Base-by-base conservation (phyloP, 2,329 filamentous ascomycete species). In the Fusarium pseudograminearum region DNA sequence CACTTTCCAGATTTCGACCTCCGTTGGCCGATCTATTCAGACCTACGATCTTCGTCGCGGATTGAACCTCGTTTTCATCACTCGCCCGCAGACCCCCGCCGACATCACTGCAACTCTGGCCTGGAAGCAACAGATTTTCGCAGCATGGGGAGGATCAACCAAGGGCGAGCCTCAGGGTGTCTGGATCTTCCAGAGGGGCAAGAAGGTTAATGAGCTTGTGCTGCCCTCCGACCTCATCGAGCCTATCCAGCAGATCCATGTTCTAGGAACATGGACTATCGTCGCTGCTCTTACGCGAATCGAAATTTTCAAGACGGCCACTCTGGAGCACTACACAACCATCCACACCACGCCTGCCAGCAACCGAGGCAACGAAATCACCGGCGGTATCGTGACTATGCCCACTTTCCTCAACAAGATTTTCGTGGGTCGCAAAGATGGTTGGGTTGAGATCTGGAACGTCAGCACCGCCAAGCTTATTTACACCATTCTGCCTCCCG, bases 401-500 rank as follows among this genome's bases (percentile, higher is more conserved):
- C 94, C 95, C 2, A 98, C 96, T 0, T 97, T 94, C 79, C 81
- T 99, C 65, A 99, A 99, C 84, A 99, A 99, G 80, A 88, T 99
- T 45, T 93, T 98, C 70, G 92, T 93, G 4, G 97, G 93, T 12
- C 90, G 93, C 74, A 88, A 87, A 68, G 94, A 99, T 78, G 96
- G 96, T 9, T 91, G 90, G 79, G 90, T 98, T 11, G 96, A 99
- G 77, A 97, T 99, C 52, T 99, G 96, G 95, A 99, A 99, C 77
- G 84, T 99, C 65, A 97, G 92, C 77, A 97, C 93, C 5, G 94
- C 88, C 48, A 97, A 97, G 79, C 85, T 98, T 56, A 89, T 99
- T 30, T 97, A 98, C 79, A 97, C 94, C 3, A 90, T 99, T 53
- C 83, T 96, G 16, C 92, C 96, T 1, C 90, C 92, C 1, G 87